These are phyloP conservation scores for Sugiyamaella marilandica DNA, from an alignment of 805 yeast species.

Conservation along the genomic window DNA sequence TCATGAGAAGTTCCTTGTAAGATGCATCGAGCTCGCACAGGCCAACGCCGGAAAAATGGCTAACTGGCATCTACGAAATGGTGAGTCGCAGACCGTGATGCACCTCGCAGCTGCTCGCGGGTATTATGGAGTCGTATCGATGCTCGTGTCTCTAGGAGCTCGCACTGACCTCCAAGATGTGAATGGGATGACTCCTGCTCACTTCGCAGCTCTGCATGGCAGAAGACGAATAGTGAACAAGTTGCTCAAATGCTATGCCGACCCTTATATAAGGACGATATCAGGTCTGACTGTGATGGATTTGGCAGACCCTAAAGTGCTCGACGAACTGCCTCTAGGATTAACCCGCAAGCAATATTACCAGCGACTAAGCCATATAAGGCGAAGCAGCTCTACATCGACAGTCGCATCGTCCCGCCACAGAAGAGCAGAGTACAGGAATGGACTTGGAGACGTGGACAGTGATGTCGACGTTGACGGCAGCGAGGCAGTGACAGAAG, in stretches of 20 bases:
- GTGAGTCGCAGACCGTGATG: slow-evolving; percentile 81
- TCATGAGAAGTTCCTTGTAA: slow-evolving; percentile 41
- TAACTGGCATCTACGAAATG: slow-evolving; percentile 44
- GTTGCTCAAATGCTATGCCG: slow-evolving; percentile 62
- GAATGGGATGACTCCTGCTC: slow-evolving; percentile 84
- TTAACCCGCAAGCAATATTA: slow-evolving; percentile 19
- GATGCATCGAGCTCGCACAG: slow-evolving; percentile 29
- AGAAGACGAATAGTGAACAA: slow-evolving; percentile 59
- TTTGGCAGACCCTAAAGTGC: slow-evolving; percentile 23
- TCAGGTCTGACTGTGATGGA: slow-evolving; percentile 40
- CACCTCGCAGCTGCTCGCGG: slow-evolving; percentile 83
- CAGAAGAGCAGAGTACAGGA: slow-evolving; percentile 8
- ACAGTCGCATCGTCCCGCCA: slow-evolving; percentile 23
- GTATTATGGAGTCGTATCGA: slow-evolving; percentile 55
- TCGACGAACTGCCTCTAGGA: slow-evolving; percentile 26
- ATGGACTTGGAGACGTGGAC: slow-evolving; percentile 11
- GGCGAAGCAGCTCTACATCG: slow-evolving; percentile 16
- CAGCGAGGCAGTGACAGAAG: slow-evolving; percentile 16
- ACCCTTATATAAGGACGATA: slow-evolving; percentile 46
- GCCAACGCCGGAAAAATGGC: slow-evolving; percentile 58
- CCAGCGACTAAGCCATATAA: slow-evolving; percentile 5
- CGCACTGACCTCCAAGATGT: slow-evolving; percentile 60
- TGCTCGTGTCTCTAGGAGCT: slow-evolving; percentile 62
- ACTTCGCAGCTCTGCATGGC: slow-evolving; percentile 79
- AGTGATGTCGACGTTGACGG: slow-evolving; percentile 25